Evolutionary conservation across 2,329 filamentous ascomycete genomes (phyloP).

Genomic region (Alternaria arborescens): DNA sequence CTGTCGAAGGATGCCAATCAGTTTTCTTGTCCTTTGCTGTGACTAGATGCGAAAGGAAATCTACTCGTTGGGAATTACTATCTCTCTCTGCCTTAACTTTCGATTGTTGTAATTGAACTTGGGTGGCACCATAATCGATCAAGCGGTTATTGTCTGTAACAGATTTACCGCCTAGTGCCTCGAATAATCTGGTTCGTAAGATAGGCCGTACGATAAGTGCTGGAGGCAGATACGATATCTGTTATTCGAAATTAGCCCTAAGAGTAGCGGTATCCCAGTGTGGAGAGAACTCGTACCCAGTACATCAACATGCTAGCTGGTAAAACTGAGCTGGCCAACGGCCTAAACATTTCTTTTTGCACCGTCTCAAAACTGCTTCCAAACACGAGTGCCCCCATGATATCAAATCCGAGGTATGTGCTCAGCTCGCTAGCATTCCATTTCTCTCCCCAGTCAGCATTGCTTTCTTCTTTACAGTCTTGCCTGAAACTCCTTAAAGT

Average conservation of each 20-base stretch:
- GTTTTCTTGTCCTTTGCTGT: conserved; percentile 54
- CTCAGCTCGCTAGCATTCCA: conserved; percentile 52
- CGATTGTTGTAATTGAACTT: conserved; percentile 18
- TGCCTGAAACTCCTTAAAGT: conserved; percentile 13
- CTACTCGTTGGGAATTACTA: conserved; percentile 34
- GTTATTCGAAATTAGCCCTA: conserved; percentile 10
- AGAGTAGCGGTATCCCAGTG: conserved; percentile 21
- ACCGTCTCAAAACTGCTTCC: conserved; percentile 50
- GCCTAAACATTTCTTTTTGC: conserved; percentile 40
- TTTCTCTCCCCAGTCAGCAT: conserved; percentile 46
- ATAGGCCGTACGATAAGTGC: conserved; percentile 30
- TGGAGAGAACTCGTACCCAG: conserved; percentile 26
- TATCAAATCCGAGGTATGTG: conserved; percentile 56
- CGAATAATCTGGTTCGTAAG: conserved; percentile 28
- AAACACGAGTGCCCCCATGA: conserved; percentile 56
- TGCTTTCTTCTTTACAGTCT: neutral
- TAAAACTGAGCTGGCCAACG: conserved; percentile 30
- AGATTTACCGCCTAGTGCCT: conserved; percentile 30
- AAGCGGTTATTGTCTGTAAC: conserved; percentile 36
- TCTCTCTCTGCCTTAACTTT: conserved; percentile 15
- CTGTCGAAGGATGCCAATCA: conserved; percentile 44
- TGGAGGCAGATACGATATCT: neutral
- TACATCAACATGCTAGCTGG: conserved; percentile 34
- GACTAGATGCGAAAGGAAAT: conserved; percentile 55
- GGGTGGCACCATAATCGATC: conserved; percentile 28